Base-by-base conservation (phyloP, 2,329 filamentous ascomycete species). In the Didymella sp. region DNA sequence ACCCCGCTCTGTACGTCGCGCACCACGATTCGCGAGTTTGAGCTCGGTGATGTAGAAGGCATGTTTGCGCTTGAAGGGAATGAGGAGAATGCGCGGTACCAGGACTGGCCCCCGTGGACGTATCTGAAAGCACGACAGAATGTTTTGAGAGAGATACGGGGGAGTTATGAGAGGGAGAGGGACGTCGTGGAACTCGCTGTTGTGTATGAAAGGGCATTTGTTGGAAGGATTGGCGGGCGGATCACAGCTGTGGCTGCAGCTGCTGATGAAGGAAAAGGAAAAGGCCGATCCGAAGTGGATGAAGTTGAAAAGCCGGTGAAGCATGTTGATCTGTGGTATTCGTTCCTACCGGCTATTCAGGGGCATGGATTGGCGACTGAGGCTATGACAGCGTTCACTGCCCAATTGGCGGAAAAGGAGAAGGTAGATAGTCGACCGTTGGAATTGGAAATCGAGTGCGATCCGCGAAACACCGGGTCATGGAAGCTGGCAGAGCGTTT, bases 401-500 rank as follows among this genome's bases (percentile, higher is more conserved):
- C 55, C 0, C 52, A 62, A 5, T 25, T 76, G 3, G 53, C 38
- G 12, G 35, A 45, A 3, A 56, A 58, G 24, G 43, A 61, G 9
- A 58, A 56, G 22, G 3, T 66, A 3, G 43, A 2, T 9, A 12
- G 1, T 12, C 7, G 15, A 13, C 60, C 60, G 19, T 48, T 71
- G 11, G 62, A 66, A 22, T 47, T 75, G 42, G 67, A 74, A 37
- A 75, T 76, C 51, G 73, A 75, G 41, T 75, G 72, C 38, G 73
- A 76, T 63, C 73, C 73, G 5, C 51, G 73, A 31, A 76, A 76
- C 42, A 57, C 51, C 6, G 58, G 60, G 8, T 70, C 70, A 27
- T 66, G 67, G 64, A 70, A 64, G 52, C 6, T 76, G 27, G 73
- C 73, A 1, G 67, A 73, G 48, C 37, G 71, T 17, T 37, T 76